A percentile compares a stretch with the other conserved stretches of the same genome.
Conservation (phyloP, 495 filamentous ascomycete genomes). For the Xylaria acuta region DNA sequence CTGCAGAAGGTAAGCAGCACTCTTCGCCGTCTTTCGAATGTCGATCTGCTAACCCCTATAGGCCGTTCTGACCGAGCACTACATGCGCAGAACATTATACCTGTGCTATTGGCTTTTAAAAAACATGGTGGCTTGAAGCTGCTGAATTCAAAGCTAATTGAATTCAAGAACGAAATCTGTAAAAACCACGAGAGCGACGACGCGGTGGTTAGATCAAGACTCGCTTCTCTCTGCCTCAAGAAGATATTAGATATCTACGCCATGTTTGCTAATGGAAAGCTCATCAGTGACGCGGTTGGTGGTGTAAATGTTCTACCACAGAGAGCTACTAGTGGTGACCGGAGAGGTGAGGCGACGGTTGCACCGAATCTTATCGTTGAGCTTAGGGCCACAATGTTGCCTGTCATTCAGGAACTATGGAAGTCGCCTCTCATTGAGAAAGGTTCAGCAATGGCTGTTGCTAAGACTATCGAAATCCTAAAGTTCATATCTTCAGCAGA, state of each 20-base stretch:
- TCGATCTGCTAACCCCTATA: slow-evolving; percentile 18
- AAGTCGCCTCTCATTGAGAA: slow-evolving; percentile 80
- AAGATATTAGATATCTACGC: slow-evolving; percentile 85
- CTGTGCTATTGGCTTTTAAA: slow-evolving; percentile 86
- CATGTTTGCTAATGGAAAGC: slow-evolving; percentile 76
- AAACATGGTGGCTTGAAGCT: slow-evolving; percentile 74
- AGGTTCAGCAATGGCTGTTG: slow-evolving; percentile 73
- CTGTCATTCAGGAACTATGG: slow-evolving; percentile 81
- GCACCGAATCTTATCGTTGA: slow-evolving; percentile 85
- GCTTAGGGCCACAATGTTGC: slow-evolving; percentile 81
- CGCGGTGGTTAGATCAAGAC: slow-evolving; percentile 43
- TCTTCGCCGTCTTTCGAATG: slow-evolving; percentile 15
- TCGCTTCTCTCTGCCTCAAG: slow-evolving; percentile 67
- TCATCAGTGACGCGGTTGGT: slow-evolving; percentile 74
- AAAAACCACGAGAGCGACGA: slow-evolving; percentile 39
- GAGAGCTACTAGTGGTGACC: slow-evolving; percentile 55
- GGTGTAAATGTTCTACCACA: slow-evolving; percentile 63
- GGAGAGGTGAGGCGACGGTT: slow-evolving; percentile 70
- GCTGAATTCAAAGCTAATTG: slow-evolving; percentile 73
- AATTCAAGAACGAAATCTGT: slow-evolving; percentile 73
- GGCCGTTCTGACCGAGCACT: slow-evolving; percentile 36
- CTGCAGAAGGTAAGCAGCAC: slow-evolving; percentile 67
- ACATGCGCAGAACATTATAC: slow-evolving; percentile 67
- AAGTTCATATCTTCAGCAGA: slow-evolving; percentile 79
- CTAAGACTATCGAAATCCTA: slow-evolving; percentile 83